phyloP scores from a whole-genome alignment of 495 filamentous ascomycete species.

The Letharia columbiana region DNA sequence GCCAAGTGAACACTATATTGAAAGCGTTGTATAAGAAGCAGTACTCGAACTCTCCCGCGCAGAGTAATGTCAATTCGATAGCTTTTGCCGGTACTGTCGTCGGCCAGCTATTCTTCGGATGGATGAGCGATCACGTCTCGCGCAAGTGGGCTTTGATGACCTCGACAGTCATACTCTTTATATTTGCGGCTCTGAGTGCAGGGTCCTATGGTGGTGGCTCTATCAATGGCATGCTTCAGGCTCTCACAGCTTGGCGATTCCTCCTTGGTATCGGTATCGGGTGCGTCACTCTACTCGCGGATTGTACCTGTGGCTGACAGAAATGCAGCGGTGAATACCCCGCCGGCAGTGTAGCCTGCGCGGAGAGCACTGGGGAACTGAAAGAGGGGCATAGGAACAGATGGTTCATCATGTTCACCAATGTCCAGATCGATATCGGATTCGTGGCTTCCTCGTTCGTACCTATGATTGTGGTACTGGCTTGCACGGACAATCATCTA shows the following conservation, averaged over 20 bases:
- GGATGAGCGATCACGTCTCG: conserved; percentile 72
- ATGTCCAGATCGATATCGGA: conserved; percentile 75
- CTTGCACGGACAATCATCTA: conserved; percentile 58
- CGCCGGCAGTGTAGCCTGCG: conserved; percentile 74
- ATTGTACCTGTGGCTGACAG: conserved; percentile 40
- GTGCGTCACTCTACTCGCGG: conserved; percentile 12
- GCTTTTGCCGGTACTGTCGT: conserved; percentile 85
- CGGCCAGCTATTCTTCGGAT: conserved; percentile 77
- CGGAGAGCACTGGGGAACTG: conserved; percentile 76
- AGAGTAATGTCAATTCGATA: conserved; percentile 64
- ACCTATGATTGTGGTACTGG: conserved; percentile 62
- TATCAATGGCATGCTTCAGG: conserved; percentile 62
- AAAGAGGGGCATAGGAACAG: conserved; percentile 70
- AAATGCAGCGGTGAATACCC: conserved; percentile 73
- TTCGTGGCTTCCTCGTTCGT: conserved; percentile 70
- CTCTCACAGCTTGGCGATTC: conserved; percentile 79
- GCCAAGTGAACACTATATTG: conserved; percentile 68
- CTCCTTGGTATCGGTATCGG: conserved; percentile 58
- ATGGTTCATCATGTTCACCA: conserved; percentile 93
- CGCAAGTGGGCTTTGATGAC: conserved; percentile 71
- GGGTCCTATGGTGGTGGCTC: conserved; percentile 67
- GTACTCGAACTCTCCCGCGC: conserved; percentile 58
- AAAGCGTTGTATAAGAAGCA: conserved; percentile 49
- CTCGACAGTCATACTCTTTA: conserved; percentile 71
- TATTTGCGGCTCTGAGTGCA: conserved; percentile 72